Evolutionary conservation across 805 yeast genomes (phyloP), one percentile per base, ranked within the genome.

Genomic region (Wickerhamomyces mucosus): DNA sequence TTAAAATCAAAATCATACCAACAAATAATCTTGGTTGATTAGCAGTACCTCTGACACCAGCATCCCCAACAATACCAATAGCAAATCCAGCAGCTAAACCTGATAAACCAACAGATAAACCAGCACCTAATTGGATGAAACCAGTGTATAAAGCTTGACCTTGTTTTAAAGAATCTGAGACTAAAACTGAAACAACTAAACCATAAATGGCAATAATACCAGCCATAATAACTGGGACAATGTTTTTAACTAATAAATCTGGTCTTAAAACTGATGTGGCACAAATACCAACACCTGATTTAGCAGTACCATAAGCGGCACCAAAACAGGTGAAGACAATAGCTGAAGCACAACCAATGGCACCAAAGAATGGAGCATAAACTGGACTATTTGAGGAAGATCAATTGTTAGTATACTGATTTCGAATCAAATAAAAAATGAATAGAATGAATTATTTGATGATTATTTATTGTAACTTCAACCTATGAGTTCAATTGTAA

Each of bases 151-250:
- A 69, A 36, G 97, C 94, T 65, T 88, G 95, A 50, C 74, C 69
- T 65, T 88, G 96, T 53, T 75, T 76, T 53, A 89, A 73, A 32
- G 89, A 77, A 51, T 83, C 92, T 34, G 96, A 80, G 42, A 89
- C 89, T 58, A 89, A 74, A 43, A 89, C 98, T 17, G 96, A 82
- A 38, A 89, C 96, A 42, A 89, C 97, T 56, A 89, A 69, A 37
- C 98, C 98, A 61, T 89, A 89, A 67, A 89, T 88, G 66, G 97
- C 96, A 67, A 89, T 86, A 57, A 89, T 89, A 89, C 98, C 98
- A 44, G 97, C 96, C 96, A 89, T 89, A 67, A 89, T 77, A 50
- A 92, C 96, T 43, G 98, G 98, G 40, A 89, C 95, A 51, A 88
- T 79, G 67, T 83, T 83, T 67, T 78, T 85, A 51, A 89, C 88